A percentile compares a stretch with the other conserved stretches of the same genome.
Evolutionary conservation across 306 rosid genomes (phyloP).

Genomic region (Prunus salicina): DNA sequence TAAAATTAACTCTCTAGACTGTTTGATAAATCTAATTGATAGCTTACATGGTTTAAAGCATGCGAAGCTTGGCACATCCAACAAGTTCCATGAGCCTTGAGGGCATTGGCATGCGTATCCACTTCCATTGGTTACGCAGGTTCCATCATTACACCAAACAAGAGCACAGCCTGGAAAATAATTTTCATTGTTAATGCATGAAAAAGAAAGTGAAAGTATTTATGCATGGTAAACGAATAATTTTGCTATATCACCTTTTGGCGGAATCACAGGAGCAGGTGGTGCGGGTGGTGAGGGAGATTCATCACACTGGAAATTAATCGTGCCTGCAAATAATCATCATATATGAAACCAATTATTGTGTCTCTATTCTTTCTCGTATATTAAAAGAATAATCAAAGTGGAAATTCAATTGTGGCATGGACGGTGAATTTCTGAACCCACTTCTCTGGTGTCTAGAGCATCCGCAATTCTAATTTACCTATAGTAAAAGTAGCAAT

Average conservation of each 20-base stretch:
- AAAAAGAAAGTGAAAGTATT: neutral
- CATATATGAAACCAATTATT: neutral
- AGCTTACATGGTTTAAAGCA: conserved; percentile 45
- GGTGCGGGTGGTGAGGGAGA: conserved; percentile 14
- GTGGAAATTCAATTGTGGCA: too few species aligned
- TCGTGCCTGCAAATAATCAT: conserved; percentile 26
- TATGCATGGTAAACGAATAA: neutral
- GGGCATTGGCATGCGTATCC: conserved; percentile 37
- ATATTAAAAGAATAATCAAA: too few species aligned
- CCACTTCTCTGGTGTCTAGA: too few species aligned
- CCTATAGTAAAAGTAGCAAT: neutral
- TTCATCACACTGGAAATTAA: conserved; percentile 18
- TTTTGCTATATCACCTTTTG: neutral
- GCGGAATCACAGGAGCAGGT: conserved; percentile 9
- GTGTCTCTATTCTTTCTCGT: too few species aligned
- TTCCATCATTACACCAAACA: conserved; percentile 41
- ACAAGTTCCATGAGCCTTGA: conserved; percentile 27
- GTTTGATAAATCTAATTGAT: neutral
- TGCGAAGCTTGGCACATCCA: conserved; percentile 5
- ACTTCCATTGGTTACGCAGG: conserved; percentile 27
- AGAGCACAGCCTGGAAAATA: conserved; percentile 25
- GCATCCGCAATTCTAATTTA: too few species aligned
- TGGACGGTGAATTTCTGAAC: neutral
- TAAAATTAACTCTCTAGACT: too few species aligned
- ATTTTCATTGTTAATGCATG: neutral